Evolutionary conservation across 257 asterid species (phyloP).

Genomic region (Nicotiana benthamiana): DNA sequence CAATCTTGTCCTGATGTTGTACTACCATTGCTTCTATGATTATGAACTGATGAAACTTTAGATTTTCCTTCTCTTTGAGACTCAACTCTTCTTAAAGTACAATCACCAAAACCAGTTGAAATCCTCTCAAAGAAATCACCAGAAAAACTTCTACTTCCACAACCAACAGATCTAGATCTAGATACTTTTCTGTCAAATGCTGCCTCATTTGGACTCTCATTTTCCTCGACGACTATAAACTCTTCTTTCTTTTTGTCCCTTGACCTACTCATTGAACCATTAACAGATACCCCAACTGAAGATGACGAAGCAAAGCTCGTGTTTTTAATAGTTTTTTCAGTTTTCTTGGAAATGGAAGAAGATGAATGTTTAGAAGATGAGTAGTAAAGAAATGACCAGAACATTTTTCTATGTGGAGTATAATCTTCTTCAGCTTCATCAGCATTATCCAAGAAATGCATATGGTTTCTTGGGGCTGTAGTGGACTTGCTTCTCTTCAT

Average conservation of each 20-base stretch:
- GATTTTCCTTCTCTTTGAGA: slow-evolving; percentile 93
- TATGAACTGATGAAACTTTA: slow-evolving; percentile 30
- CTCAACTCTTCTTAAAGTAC: slow-evolving; percentile 85
- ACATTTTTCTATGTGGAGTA: slow-evolving; percentile 45
- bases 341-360: slow-evolving; percentile 25
- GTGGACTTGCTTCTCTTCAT: slow-evolving; percentile 87
- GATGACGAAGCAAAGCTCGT: slow-evolving; percentile 37
- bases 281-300: slow-evolving; percentile 15
- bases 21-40: slow-evolving; percentile 21
- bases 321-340: slow-evolving; percentile 25
- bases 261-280: slow-evolving; percentile 10
- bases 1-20: slow-evolving; percentile 46
- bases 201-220: slow-evolving; percentile 54
- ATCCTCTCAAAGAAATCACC: slow-evolving; percentile 94
- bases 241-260: slow-evolving; percentile 53
- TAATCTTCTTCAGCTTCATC: slow-evolving; percentile 28
- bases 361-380: slow-evolving; percentile 34
- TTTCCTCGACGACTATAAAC: slow-evolving; percentile 54
- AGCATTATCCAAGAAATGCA: slow-evolving; percentile 46
- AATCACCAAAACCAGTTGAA: slow-evolving; percentile 96
- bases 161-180: slow-evolving; percentile 95
- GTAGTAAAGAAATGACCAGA: slow-evolving; percentile 82
- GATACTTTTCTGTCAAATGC: slow-evolving; percentile 72
- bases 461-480: slow-evolving; percentile 46
- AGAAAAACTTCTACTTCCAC: slow-evolving; percentile 95